Evolutionary conservation across 768 basidiomycete genomes (phyloP), one percentile per base, ranked within the genome.

Genomic region (Neoboletus subvelutipes): DNA sequence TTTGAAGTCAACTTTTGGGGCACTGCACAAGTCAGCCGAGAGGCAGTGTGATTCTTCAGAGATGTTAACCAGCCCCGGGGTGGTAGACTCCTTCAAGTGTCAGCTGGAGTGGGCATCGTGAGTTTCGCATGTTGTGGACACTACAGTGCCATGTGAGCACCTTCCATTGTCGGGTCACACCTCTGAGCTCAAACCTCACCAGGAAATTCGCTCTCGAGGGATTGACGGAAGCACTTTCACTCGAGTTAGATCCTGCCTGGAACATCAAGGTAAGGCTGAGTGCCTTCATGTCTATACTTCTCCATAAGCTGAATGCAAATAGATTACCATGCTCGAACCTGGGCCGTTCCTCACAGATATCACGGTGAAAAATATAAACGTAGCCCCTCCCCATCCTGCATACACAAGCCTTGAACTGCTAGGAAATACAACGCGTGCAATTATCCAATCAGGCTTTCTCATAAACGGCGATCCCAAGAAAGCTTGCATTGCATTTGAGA

Each of bases 1-100:
- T 78, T 81, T 39, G 78, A 79, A 20, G 70, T 75, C 37, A 67
- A 75, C 50, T 74, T 71, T 31, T 74, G 71, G 67, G 71, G 73
- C 7, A 66, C 71, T 36, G 55, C 57, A 0, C 57, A 59, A 34
- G 75, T 76, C 33, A 72, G 60, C 33, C 59, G 56, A 28, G 73
- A 69, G 41, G 73, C 75, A 0, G 59, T 78, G 36, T 52, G 54
- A 36, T 65, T 69, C 52, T 74, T 77, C 59, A 67, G 76, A 20
- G 76, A 77, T 18, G 64, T 68, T 2, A 77, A 77, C 52, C 59
- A 68, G 10, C 70, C 75, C 12, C 56, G 20, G 7, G 74, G 75
- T 0, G 76, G 76, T 3, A 68, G 67, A 17, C 61, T 77, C 1
- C 58, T 77, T n/a, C 75, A 78, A 43, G 50, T 67, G 46, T 72